phyloP scores from a whole-genome alignment of 2,329 filamentous ascomycete species.

The Fusarium floridanum region DNA sequence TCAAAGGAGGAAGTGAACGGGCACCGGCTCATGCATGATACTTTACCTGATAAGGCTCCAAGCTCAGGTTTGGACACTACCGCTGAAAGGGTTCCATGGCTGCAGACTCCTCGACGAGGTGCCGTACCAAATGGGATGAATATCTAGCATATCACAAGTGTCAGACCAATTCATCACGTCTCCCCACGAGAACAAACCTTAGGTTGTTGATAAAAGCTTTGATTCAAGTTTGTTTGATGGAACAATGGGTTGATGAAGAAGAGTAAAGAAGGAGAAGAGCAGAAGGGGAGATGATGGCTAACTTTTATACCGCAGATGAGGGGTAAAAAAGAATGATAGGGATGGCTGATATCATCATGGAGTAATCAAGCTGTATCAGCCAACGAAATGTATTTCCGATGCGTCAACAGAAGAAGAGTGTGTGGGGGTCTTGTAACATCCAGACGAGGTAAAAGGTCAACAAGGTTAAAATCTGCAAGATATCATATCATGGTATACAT shows the following conservation, averaged over 20 bases:
- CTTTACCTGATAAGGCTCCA: slow-evolving; percentile 57
- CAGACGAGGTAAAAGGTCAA: slow-evolving; percentile 1
- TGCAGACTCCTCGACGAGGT: slow-evolving; percentile 32
- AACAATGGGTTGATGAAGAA: slow-evolving; percentile 12
- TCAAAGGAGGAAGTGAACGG: slow-evolving; percentile 38
- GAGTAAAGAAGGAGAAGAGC: slow-evolving; percentile 5
- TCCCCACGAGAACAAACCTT: slow-evolving; percentile 37
- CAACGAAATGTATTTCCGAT: slow-evolving; percentile 38
- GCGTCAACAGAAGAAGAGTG: slow-evolving; percentile 10
- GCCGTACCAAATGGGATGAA: slow-evolving; percentile 44
- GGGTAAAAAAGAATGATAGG: slow-evolving; percentile 31
- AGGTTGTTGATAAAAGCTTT: background rate
- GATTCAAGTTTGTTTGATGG: background rate
- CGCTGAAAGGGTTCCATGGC: slow-evolving; percentile 53
- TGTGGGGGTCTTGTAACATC: slow-evolving; percentile 20
- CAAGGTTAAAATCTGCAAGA: background rate
- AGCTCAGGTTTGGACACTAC: slow-evolving; percentile 54
- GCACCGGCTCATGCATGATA: slow-evolving; percentile 75
- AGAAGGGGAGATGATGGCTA: background rate
- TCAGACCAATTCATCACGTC: slow-evolving; percentile 29
- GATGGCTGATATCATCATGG: slow-evolving; percentile 38
- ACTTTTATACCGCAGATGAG: slow-evolving; percentile 46
- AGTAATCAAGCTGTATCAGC: slow-evolving; percentile 25
- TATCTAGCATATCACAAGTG: slow-evolving; percentile 42
- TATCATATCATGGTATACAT: background rate